These are phyloP conservation scores for Trichomonas gallinae DNA, from an alignment of 208 protist genomes.

Conservation along the genomic window DNA sequence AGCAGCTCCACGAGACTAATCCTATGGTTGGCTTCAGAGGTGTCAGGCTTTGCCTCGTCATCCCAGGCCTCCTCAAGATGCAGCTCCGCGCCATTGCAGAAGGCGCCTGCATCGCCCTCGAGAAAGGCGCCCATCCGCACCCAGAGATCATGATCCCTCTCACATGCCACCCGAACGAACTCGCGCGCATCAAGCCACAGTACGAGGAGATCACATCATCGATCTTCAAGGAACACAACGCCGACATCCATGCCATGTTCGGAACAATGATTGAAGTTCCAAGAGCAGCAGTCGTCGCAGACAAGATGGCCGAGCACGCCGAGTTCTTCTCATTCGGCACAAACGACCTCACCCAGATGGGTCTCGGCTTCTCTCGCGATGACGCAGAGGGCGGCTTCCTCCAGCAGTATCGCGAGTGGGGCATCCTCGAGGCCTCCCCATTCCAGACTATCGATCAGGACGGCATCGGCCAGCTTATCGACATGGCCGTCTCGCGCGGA, in stretches of 20 bases:
- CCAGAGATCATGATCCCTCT: background rate
- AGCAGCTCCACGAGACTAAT: background rate
- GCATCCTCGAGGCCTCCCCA: background rate
- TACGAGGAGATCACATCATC: background rate
- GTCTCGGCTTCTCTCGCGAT: background rate
- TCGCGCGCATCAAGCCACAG: background rate
- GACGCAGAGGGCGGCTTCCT: background rate
- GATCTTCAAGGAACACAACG: background rate
- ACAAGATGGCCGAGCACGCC: background rate
- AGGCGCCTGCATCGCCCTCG: background rate
- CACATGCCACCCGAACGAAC: background rate
- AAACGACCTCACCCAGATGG: background rate
- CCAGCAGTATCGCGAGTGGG: background rate
- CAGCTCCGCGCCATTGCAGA: background rate
- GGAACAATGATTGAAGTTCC: background rate
- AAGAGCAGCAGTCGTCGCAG: background rate
- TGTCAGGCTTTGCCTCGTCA: background rate
- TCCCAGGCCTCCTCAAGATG: background rate
- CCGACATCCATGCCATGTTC: background rate
- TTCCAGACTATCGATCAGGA: background rate
- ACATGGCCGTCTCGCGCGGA: background rate
- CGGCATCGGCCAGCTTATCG: background rate
- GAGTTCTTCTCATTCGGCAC: background rate
- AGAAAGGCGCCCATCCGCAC: background rate
- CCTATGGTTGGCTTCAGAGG: background rate